Percentiles rank a stretch among this genome's conserved stretches.
These are phyloP conservation scores for Geranium rotundifolium DNA, from an alignment of 345 rosid species.

Conservation along the genomic window DNA sequence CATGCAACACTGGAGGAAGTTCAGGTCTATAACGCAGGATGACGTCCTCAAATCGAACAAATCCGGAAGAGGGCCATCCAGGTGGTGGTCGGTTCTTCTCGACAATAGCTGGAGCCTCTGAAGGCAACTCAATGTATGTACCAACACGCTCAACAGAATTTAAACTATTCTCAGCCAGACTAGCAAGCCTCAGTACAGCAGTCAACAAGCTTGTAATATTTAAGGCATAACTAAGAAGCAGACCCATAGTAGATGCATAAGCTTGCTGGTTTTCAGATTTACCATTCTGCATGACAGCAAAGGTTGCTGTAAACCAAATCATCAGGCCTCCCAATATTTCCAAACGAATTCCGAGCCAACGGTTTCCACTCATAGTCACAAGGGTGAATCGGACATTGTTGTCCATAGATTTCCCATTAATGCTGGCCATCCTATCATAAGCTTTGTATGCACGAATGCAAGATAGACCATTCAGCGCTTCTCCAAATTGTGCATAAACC, in stretches of 20 bases:
- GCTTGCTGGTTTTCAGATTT: slow-evolving; percentile 77
- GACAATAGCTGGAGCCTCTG: slow-evolving; percentile 74
- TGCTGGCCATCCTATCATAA: slow-evolving; percentile 86
- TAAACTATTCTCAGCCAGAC: slow-evolving; percentile 93
- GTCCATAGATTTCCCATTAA: slow-evolving; percentile 90
- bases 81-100: slow-evolving; percentile 94
- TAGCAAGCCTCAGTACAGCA: slow-evolving; percentile 84
- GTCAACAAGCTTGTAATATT: slow-evolving; percentile 80
- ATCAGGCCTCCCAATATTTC: slow-evolving; percentile 90
- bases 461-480: slow-evolving; percentile 86
- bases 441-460: slow-evolving; percentile 97
- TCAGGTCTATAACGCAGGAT: slow-evolving; percentile 90
- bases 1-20: slow-evolving; percentile 92
- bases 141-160: slow-evolving; percentile 96
- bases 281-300: slow-evolving; percentile 95
- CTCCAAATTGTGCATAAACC: slow-evolving; percentile 96
- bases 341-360: slow-evolving; percentile 96
- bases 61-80: slow-evolving; percentile 97
- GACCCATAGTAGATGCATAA: slow-evolving; percentile 95
- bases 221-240: slow-evolving; percentile 92
- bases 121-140: slow-evolving; percentile 69
- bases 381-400: slow-evolving; percentile 83
- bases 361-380: slow-evolving; percentile 83
- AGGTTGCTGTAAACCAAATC: slow-evolving; percentile 99
- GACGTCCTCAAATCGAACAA: slow-evolving; percentile 80